phyloP scores from a whole-genome alignment of 2,329 filamentous ascomycete species.

The Dactylonectria macrodidyma region DNA sequence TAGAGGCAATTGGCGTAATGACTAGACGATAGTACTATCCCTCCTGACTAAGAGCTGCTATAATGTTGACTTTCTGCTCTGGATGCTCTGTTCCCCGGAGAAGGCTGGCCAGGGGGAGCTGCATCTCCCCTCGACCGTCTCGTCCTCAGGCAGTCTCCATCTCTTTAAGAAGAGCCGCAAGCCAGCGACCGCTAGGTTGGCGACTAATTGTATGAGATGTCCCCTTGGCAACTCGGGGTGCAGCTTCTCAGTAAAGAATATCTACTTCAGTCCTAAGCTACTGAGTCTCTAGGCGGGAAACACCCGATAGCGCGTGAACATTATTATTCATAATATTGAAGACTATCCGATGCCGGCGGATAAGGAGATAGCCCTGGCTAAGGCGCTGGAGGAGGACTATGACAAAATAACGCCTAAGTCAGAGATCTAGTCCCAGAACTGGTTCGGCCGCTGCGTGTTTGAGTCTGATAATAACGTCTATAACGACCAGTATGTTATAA shows the following conservation, averaged over 20 bases:
- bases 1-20: constrained; percentile 92
- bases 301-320: constrained; percentile 85
- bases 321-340: constrained; percentile 94
- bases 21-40: constrained; percentile 82
- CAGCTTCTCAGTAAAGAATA: constrained; percentile 86
- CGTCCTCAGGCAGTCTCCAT: constrained; percentile 73
- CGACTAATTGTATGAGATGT: constrained; percentile 91
- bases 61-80: constrained; percentile 93
- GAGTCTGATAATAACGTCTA: constrained; percentile 94
- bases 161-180: constrained; percentile 85
- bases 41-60: constrained; percentile 96
- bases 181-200: constrained; percentile 78
- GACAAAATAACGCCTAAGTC: constrained; percentile 62
- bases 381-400: constrained; percentile 68
- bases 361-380: constrained; percentile 58
- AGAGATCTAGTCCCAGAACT: constrained; percentile 68
- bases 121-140: constrained; percentile 72
- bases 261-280: constrained; percentile 80
- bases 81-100: constrained; percentile 85
- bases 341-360: constrained; percentile 70
- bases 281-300: constrained; percentile 73
- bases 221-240: constrained; percentile 76
- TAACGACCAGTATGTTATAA: constrained; percentile 91
- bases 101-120: constrained; percentile 62
- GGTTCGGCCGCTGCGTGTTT: constrained; percentile 97